Percentiles rank a stretch among this genome's conserved stretches.
phyloP scores from a whole-genome alignment of 176 grass and related monocot species.

The Calamus simplicifolius region DNA sequence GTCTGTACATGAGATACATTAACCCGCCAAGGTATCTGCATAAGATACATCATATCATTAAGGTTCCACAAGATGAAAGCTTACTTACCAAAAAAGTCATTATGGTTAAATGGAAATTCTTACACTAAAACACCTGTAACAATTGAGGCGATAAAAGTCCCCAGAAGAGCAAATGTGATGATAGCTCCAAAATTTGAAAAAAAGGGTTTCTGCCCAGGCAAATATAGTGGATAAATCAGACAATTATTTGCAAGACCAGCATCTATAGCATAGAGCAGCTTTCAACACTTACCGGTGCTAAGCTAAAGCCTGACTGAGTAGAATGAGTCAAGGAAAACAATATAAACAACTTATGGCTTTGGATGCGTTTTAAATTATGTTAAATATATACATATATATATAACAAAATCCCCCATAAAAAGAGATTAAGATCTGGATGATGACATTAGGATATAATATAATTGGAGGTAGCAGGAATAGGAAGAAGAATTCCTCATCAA shows the following conservation, averaged over 20 bases:
- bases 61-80: no score
- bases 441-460: constrained; percentile 98
- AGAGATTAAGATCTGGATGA: not conserved
- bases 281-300: constrained; percentile 76
- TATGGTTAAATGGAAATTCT: constrained; percentile 18
- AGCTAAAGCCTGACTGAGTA: constrained; percentile 99
- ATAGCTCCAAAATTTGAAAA: constrained; percentile 99
- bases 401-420: no score
- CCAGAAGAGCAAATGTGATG: constrained; percentile 90
- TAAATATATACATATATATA: no score
- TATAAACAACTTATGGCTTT: not conserved
- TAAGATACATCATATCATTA: no score
- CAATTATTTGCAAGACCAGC: constrained; percentile 7
- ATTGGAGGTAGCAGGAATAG: constrained; percentile 95
- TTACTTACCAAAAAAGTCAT: no score
- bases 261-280: not conserved
- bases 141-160: constrained; percentile 85
- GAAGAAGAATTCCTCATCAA: constrained; percentile 99
- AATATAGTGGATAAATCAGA: constrained; percentile 8
- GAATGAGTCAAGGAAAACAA: constrained; percentile 58
- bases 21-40: constrained; percentile 91
- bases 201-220: constrained; percentile 73
- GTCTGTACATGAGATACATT: constrained; percentile 94
- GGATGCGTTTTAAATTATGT: not conserved
- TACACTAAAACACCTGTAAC: constrained; percentile 97